A percentile compares a stretch with the other conserved stretches of the same genome.
phyloP scores from a whole-genome alignment of 2,329 filamentous ascomycete genomes.

The Leptographium wingfieldii region DNA sequence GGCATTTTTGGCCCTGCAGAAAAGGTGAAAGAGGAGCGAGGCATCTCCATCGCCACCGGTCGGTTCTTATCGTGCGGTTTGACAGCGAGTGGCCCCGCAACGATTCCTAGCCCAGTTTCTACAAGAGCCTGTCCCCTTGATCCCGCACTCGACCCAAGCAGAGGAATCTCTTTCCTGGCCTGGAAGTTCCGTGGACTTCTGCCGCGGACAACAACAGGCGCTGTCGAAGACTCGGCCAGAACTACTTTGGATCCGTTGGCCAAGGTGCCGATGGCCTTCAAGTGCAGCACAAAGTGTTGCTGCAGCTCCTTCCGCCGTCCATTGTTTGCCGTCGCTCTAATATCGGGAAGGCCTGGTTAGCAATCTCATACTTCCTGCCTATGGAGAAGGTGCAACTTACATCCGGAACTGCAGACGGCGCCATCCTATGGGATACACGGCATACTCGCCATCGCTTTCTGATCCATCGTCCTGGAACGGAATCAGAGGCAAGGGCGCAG shows the following conservation, averaged over 20 bases:
- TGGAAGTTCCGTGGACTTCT: slow-evolving; percentile 92
- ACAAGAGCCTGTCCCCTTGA: slow-evolving; percentile 65
- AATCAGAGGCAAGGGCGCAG: slow-evolving; percentile 64
- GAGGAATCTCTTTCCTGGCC: slow-evolving; percentile 80
- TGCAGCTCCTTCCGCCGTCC: slow-evolving; percentile 88
- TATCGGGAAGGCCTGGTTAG: not conserved
- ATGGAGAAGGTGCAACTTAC: slow-evolving; percentile 25
- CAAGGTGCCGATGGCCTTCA: slow-evolving; percentile 76
- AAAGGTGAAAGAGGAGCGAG: slow-evolving; percentile 45
- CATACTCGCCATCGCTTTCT: slow-evolving; percentile 61
- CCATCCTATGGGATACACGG: slow-evolving; percentile 88
- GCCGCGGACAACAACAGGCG: slow-evolving; percentile 85
- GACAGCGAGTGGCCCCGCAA: slow-evolving; percentile 40
- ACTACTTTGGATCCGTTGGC: slow-evolving; percentile 72
- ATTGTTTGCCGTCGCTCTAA: slow-evolving; percentile 85
- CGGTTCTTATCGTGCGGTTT: slow-evolving; percentile 44
- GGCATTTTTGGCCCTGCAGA: slow-evolving; percentile 40
- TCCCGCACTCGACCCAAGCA: slow-evolving; percentile 64
- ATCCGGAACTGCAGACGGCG: slow-evolving; percentile 85
- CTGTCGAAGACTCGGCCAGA: slow-evolving; percentile 72
- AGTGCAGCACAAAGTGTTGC: slow-evolving; percentile 83
- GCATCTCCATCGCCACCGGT: slow-evolving; percentile 40
- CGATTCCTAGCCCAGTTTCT: slow-evolving; percentile 48
- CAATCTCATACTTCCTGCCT: not conserved
- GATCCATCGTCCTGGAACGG: slow-evolving; percentile 49